Conservation (phyloP, 2,329 filamentous ascomycete species). For the Atkinsonella texensis region DNA sequence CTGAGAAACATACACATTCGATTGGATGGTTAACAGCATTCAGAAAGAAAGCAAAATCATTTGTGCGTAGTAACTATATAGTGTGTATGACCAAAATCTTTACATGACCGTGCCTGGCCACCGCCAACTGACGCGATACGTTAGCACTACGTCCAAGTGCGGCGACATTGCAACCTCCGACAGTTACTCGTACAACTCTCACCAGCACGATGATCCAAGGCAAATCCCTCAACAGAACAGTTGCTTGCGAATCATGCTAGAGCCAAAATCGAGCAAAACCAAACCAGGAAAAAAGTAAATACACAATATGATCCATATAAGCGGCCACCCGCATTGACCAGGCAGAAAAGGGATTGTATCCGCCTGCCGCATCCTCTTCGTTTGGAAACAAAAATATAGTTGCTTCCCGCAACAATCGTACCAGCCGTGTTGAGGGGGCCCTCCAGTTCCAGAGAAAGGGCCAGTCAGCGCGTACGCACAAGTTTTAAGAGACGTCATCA, state of each 20-base stretch:
- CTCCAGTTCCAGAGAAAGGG: neutral
- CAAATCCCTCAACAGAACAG: neutral
- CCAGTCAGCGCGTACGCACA: neutral
- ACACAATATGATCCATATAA: neutral
- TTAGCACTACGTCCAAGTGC: neutral
- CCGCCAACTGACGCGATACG: too few relatives aligned
- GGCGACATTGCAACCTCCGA: neutral
- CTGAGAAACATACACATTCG: too few relatives aligned
- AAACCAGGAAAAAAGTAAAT: neutral
- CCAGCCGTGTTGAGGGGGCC: conserved; percentile 1
- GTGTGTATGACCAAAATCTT: too few relatives aligned
- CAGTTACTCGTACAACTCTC: neutral
- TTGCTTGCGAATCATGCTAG: neutral
- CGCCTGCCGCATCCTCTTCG: neutral
- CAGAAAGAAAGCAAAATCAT: too few relatives aligned
- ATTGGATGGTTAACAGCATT: too few relatives aligned
- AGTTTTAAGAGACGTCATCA: conserved; percentile 6
- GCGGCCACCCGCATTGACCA: neutral
- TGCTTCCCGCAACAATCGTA: conserved; percentile 2
- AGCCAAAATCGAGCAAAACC: neutral
- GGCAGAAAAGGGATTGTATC: neutral
- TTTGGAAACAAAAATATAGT: neutral
- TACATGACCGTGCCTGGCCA: too few relatives aligned
- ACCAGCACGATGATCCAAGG: neutral
- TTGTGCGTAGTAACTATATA: too few relatives aligned